These are phyloP conservation scores for Phytophthora cryptogea DNA, from an alignment of 352 stramenopile genomes.

Conservation along the genomic window DNA sequence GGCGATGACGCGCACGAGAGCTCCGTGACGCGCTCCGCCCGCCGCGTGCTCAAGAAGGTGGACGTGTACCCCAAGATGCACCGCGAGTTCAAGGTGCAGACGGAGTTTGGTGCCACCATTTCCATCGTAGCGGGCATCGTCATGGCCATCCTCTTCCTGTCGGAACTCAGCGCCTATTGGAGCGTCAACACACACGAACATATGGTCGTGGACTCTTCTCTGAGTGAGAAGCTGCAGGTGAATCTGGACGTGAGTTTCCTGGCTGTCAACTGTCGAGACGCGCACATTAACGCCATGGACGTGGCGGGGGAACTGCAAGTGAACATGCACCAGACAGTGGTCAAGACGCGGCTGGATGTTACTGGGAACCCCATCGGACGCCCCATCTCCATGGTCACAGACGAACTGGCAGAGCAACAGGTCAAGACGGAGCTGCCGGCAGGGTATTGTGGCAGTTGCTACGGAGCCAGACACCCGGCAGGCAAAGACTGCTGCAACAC, in stretches of 20 bases:
- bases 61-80: constrained; percentile 97
- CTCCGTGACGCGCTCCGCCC: constrained; percentile 48
- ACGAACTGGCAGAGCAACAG: constrained; percentile 33
- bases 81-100: constrained; percentile 95
- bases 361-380: constrained; percentile 72
- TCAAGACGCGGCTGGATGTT: constrained; percentile 90
- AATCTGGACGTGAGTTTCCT: constrained; percentile 99
- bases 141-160: constrained; percentile 41
- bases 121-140: constrained; percentile 21
- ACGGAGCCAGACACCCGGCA: constrained; percentile 79
- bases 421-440: constrained; percentile 55
- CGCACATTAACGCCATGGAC: constrained; percentile 99
- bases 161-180: constrained; percentile 84
- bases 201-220: constrained; percentile 95
- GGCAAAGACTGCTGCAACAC: constrained; percentile 83
- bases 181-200: constrained; percentile 91
- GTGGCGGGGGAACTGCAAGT: constrained; percentile 98
- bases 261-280: constrained; percentile 95
- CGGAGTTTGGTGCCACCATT: constrained; percentile 86
- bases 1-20: constrained; percentile 38
- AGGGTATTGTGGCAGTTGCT: constrained; percentile 97
- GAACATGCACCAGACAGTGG: constrained; percentile 95
- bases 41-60: constrained; percentile 76
- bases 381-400: constrained; percentile 47
- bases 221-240: constrained; percentile 96